Evolutionary conservation across 2,329 filamentous ascomycete species (phyloP).

Genomic region (Pestalotiopsis sp.): DNA sequence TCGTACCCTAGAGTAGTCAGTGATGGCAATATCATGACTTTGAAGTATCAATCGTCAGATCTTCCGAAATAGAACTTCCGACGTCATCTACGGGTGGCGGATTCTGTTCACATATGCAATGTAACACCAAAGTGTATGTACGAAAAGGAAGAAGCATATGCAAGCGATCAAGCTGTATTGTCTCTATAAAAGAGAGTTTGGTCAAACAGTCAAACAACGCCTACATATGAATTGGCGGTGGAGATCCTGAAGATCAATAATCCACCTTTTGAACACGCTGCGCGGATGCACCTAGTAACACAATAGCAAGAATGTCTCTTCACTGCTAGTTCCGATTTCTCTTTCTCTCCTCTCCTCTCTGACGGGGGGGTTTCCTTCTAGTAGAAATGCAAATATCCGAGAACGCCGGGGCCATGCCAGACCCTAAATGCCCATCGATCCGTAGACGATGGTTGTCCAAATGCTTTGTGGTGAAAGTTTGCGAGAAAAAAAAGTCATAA

Average conservation of each 20-base stretch:
- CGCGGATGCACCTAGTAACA: not conserved
- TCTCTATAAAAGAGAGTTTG: not conserved
- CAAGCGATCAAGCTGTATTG: not conserved
- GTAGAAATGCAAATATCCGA: not conserved
- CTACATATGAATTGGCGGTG: not conserved
- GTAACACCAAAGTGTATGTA: not conserved
- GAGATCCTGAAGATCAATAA: not conserved
- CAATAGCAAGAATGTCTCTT: not conserved
- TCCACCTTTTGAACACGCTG: not conserved
- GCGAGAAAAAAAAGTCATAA: slow-evolving; percentile 1
- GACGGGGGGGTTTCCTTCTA: not conserved
- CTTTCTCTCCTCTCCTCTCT: not conserved
- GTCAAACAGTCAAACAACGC: not conserved
- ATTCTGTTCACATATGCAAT: not conserved
- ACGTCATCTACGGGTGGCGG: not conserved
- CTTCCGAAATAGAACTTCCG: not conserved
- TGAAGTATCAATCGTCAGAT: not conserved
- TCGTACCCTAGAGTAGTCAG: too few relatives aligned
- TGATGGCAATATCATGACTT: not conserved
- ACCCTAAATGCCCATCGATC: not conserved
- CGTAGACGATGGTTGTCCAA: not conserved
- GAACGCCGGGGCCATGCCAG: slow-evolving; percentile 12
- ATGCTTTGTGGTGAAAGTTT: slow-evolving; percentile 1
- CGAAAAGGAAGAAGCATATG: not conserved
- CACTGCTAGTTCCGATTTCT: not conserved